Evolutionary conservation across 257 asterid species (phyloP), one percentile per base, ranked within the genome.

Genomic region (Jacaranda mimosifolia): DNA sequence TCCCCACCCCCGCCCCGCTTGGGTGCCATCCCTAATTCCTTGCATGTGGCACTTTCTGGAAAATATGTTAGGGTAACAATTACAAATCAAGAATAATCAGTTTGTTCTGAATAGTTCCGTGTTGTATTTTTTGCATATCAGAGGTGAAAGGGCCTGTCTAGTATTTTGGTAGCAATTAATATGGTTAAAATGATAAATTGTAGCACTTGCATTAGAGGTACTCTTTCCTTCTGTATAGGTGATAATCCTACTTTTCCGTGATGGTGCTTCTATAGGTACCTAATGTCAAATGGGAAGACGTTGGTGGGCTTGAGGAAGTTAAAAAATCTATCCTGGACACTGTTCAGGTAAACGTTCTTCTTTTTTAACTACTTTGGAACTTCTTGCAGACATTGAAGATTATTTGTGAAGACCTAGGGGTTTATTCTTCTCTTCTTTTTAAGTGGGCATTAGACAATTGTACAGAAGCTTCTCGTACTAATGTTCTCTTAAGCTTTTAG

Each of bases 231-330:
- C 70, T 73, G 35, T 53, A 35, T 68, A 55, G 48, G n/a, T 2
- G 14, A 57, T 5, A 63, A 74, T 69, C 83, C 65, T 79, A 49
- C 64, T 75, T 48, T 51, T 62, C 62, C 66, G 45, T 83, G 66
- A 58, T 75, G 57, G 57, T 78, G 42, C 76, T 66, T 55, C 45
- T 83, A 77, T 80, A 92, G 98, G 94, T 94, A 78, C 98, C 98
- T 73, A 72, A 96, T 58, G 87, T 96, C 79, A 90, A 96, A 83
- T 96, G 99, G 98, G 99, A 93, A 79, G 99, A 96, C 81, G 98
- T 96, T 69, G 99, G 98, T 75, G 99, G 99, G 79, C 98, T 96
- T 56, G 99, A 96, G 89, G 98, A 96, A 77, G 98, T 96, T 56
- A 96, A 96, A 85, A 91, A 90, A 82, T 91, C 97, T 26, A 96